Evolutionary conservation across 768 basidiomycete genomes (phyloP), one percentile per base, ranked within the genome.

Genomic region (Hygrophoropsis aurantiaca): DNA sequence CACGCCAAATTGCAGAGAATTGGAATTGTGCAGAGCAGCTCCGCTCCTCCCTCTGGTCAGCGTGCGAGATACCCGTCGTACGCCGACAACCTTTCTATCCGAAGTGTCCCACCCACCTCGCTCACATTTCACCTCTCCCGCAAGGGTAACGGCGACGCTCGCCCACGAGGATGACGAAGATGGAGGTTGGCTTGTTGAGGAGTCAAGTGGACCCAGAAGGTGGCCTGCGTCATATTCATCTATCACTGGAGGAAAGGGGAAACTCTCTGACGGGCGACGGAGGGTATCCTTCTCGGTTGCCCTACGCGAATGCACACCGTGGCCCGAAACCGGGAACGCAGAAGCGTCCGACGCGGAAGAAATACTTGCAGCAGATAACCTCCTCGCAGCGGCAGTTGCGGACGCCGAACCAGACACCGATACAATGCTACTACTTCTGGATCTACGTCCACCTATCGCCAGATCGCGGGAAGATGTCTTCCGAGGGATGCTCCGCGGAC

Each of bases 71-170:
- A 76, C 81, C 41, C 90, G 75, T 13, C 89, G 78, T 15, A 94
- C 68, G 11, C 92, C 92, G 8, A 91, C 68, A 44, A 85, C 69
- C 42, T 67, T 72, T n/a, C 73, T 73, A 19, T 67, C 73, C 33
- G 73, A 62, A 18, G 85, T 63, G 53, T 83, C 87, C 92, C 92
- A 94, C 3, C 79, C 77, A 11, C 91, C 90, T 42, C 90, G 77
- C 49, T 93, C 88, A 54, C 80, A 84, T 11, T 73, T 74, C 6
- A 82, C 68, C 51, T 86, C 81, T 6, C 72, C 75, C 15, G 77
- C 70, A 37, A 73, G 71, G 34, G 77, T 64, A 16, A 86, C 69
- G 21, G 77, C 69, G n/a, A 83, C 73, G 42, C 77, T 77, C 45
- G 71, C 71, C 84, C 84, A 87, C n/a, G 74, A 59, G 21, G 78